A percentile compares a stretch with the other conserved stretches of the same genome.
Evolutionary conservation across 306 rosid genomes (phyloP).

Genomic region (Casuarina cunninghamiana): DNA sequence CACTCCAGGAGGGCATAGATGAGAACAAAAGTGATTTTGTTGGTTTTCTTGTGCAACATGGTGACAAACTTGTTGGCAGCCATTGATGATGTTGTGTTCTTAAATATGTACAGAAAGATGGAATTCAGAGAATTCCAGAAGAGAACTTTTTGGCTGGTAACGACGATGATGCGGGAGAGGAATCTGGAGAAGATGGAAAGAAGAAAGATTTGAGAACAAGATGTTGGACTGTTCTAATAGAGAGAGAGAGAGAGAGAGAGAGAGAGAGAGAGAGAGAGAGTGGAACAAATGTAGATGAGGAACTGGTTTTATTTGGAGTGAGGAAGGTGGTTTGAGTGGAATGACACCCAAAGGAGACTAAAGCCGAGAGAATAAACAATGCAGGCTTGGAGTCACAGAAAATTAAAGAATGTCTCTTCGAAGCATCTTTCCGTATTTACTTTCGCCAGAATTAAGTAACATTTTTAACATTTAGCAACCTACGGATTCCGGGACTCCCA

Average conservation of each 20-base stretch:
- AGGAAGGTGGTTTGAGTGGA: constrained; percentile 39
- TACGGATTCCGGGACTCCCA: constrained; percentile 3
- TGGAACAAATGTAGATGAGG: constrained; percentile 28
- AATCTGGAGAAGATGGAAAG: constrained; percentile 13
- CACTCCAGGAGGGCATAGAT: constrained; percentile 86
- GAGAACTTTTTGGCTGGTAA: constrained; percentile 15
- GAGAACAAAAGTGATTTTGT: constrained; percentile 76
- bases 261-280: constrained; percentile 29
- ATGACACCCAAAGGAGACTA: constrained; percentile 46
- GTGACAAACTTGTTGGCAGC: constrained; percentile 92
- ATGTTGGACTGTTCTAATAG: constrained; percentile 27
- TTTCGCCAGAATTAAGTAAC: constrained; percentile 11
- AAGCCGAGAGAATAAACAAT: constrained; percentile 10
- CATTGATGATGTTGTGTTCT: constrained; percentile 60
- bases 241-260: constrained; percentile 21
- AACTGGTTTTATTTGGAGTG: constrained; percentile 49
- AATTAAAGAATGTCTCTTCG: constrained; percentile 45
- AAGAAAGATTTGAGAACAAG: constrained; percentile 38
- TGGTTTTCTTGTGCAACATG: constrained; percentile 76
- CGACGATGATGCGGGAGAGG: constrained; percentile 6
- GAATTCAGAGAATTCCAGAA: constrained; percentile 11
- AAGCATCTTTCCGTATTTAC: constrained; percentile 10
- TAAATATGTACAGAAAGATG: constrained; percentile 51
- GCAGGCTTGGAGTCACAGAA: constrained; percentile 40
- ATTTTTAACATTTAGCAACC: constrained; percentile 11